Evolutionary conservation across 331 rosid genomes (phyloP).

Genomic region (Malus hybrid): DNA sequence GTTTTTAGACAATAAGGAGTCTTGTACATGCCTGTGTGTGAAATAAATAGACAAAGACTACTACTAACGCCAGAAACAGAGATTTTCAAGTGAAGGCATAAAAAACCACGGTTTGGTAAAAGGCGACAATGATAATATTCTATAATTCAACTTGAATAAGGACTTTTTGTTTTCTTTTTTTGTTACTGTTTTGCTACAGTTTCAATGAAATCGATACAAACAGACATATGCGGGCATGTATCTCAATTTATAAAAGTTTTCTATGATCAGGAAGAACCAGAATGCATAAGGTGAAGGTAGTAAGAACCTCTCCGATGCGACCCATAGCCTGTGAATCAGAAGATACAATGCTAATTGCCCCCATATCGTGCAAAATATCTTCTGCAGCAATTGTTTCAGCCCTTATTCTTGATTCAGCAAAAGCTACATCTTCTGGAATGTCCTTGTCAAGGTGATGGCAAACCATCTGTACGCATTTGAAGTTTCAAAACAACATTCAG

Average conservation of each 20-base stretch:
- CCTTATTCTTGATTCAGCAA: constrained; percentile 91
- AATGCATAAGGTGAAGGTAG: not conserved
- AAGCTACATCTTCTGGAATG: constrained; percentile 70
- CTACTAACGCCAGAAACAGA: not conserved
- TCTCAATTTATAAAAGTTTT: not conserved
- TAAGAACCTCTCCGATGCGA: constrained; percentile 90
- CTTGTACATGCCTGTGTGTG: not conserved
- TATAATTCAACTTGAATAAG: not conserved
- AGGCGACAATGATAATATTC: not conserved
- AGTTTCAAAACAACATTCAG: constrained; percentile 5
- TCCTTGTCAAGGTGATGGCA: constrained; percentile 81
- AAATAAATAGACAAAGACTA: not conserved
- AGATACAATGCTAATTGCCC: constrained; percentile 87
- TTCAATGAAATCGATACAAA: not conserved
- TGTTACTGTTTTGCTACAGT: not conserved
- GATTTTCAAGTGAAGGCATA: not conserved
- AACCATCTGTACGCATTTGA: constrained; percentile 63
- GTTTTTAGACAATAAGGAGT: constrained; percentile 2
- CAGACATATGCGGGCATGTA: not conserved
- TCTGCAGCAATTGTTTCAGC: constrained; percentile 95
- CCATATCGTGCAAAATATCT: constrained; percentile 96
- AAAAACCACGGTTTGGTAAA: not conserved
- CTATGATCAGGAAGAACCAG: not conserved
- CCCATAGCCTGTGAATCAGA: constrained; percentile 99
- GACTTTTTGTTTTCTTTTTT: not conserved